Percentiles rank a stretch among this genome's conserved stretches.
These are phyloP conservation scores for Sphaerostilbella broomeana DNA, from an alignment of 2,329 filamentous ascomycete genomes.

Conservation along the genomic window DNA sequence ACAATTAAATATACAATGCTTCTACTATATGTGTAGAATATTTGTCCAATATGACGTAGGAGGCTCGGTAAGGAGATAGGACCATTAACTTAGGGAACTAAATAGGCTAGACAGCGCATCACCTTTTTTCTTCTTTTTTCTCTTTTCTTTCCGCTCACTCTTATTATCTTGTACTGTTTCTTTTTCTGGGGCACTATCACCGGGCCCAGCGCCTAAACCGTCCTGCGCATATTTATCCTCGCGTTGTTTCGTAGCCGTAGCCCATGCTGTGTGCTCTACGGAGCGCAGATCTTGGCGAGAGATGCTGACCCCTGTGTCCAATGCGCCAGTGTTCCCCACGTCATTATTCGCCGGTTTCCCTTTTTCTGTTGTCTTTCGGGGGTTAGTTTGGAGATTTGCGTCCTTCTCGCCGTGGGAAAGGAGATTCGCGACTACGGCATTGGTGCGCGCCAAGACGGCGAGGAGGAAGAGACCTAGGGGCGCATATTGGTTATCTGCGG, in stretches of 20 bases:
- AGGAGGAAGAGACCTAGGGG: constrained; percentile 64
- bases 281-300: constrained; percentile 19
- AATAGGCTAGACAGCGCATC: constrained; percentile 73
- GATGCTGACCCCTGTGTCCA: constrained; percentile 25
- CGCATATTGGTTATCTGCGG: constrained; percentile 67
- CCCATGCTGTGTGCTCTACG: background rate
- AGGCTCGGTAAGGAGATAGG: background rate
- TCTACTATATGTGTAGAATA: background rate
- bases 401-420: constrained; percentile 14
- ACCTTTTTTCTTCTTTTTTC: constrained; percentile 49
- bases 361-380: too few relatives aligned
- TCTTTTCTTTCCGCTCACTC: constrained; percentile 40
- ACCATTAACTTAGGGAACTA: constrained; percentile 38
- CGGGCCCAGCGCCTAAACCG: too few relatives aligned
- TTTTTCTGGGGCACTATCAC: too few relatives aligned
- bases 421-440: constrained; percentile 36
- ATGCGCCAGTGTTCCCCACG: constrained; percentile 7
- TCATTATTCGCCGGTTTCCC: too few relatives aligned
- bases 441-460: constrained; percentile 54
- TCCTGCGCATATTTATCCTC: too few relatives aligned
- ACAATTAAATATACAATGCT: background rate
- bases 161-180: constrained; percentile 22
- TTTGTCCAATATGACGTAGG: background rate
- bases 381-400: background rate
- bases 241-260: too few relatives aligned